Base-by-base conservation (phyloP, 176 grass and related monocot genomes). In the Tillandsia leiboldiana region DNA sequence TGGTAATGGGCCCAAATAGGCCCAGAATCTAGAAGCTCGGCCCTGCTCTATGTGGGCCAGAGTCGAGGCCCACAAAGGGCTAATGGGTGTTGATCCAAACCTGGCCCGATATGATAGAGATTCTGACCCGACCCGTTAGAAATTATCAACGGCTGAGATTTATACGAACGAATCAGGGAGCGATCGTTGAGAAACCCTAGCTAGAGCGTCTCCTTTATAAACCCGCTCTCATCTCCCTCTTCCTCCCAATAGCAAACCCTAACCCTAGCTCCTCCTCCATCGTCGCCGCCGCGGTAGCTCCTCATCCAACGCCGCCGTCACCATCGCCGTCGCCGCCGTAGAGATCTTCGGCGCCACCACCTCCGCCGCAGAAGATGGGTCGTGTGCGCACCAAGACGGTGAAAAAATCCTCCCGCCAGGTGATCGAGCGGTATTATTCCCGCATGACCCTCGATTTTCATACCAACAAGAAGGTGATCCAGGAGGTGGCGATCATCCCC, bases 381-480 rank as follows among this genome's bases (percentile, higher is more conserved):
- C 88, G 88, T 56, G 85, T 96, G 53, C 82, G 91, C 57, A 96
- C 88, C 20, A 91, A 96, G 88, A 96, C 91, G 17, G 91, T 91
- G 68, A 91, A 96, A 82, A 96, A 96, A 70, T 91, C 91, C 26
- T 91, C 88, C 11, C 71, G 88, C 64, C 91, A 91, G 80, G 88
- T 91, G 9, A 96, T 96, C 50, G 91, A 96, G 85, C 83, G 84
- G 68, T 88, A 91, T 80, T 91, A 91, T 69, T 91, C 85, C 1
- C 79, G 85, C 3, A 96, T 96, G 85, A 96, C 91, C 48, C 81
- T 96, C 0, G 91, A 96, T 61, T 96, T 96, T 84, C 91, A 96
- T 84, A 90, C 70, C 8, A 96, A 91, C 91, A 88, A 96, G 77
- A 96, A 91, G 83, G 85, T 88, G 27, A 79, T 96, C 0, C 85